Percentiles rank a stretch among this genome's conserved stretches.
phyloP scores from a whole-genome alignment of 2,329 filamentous ascomycete species.

The Aspergillus sclerotialis region DNA sequence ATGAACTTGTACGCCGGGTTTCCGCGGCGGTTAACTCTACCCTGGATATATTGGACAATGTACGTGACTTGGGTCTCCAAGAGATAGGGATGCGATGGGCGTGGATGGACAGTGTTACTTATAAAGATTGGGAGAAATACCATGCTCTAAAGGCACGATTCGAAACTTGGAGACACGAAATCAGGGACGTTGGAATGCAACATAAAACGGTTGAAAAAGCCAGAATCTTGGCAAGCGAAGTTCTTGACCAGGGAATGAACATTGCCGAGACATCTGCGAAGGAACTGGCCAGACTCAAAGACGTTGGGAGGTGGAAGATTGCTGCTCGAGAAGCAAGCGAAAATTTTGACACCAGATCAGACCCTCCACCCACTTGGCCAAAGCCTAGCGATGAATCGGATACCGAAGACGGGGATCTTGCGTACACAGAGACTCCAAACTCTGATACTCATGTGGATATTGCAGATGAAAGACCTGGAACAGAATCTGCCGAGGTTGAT shows the following conservation, averaged over 20 bases:
- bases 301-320: slow-evolving; percentile 79
- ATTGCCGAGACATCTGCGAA: slow-evolving; percentile 71
- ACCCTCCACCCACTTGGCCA: slow-evolving; percentile 24
- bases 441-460: neutral
- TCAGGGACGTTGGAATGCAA: slow-evolving; percentile 66
- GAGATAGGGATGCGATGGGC: slow-evolving; percentile 92
- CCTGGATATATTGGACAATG: slow-evolving; percentile 72
- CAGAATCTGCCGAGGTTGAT: slow-evolving; percentile 3
- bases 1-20: slow-evolving; percentile 62
- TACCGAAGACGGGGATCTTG: slow-evolving; percentile 4
- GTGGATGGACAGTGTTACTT: slow-evolving; percentile 90
- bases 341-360: slow-evolving; percentile 64
- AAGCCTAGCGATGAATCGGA: slow-evolving; percentile 13
- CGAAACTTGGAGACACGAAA: slow-evolving; percentile 74
- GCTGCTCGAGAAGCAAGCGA: slow-evolving; percentile 65
- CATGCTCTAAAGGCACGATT: slow-evolving; percentile 79
- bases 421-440: neutral
- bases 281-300: slow-evolving; percentile 73
- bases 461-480: neutral
- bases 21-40: slow-evolving; percentile 70
- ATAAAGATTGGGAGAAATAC: slow-evolving; percentile 96
- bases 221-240: slow-evolving; percentile 57
- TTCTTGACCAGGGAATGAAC: slow-evolving; percentile 75
- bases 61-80: slow-evolving; percentile 76
- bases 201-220: slow-evolving; percentile 66